Evolutionary conservation across 177 flowering plant species (phyloP).

Genomic region (Telopea speciosissima): DNA sequence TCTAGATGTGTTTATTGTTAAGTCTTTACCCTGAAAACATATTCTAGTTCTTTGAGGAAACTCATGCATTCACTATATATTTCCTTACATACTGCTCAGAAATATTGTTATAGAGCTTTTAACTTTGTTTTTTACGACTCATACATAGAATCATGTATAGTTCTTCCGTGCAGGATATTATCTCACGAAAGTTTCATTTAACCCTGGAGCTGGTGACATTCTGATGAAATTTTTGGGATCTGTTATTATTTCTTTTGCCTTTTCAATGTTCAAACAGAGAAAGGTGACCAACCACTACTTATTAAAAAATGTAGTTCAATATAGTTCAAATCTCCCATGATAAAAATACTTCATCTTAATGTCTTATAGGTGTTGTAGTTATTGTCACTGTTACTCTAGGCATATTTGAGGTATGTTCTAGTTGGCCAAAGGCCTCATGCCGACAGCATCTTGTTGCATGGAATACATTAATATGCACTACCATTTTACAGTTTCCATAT

Average conservation of each 20-base stretch:
- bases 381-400: neutral
- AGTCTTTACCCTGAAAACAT: too few species aligned
- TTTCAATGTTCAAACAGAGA: constrained; percentile 96
- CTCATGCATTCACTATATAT: too few species aligned
- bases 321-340: neutral
- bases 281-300: constrained; percentile 47
- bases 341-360: neutral
- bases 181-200: constrained; percentile 72
- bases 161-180: constrained; percentile 52
- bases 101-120: neutral
- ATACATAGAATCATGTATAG: neutral
- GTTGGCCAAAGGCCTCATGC: too few species aligned
- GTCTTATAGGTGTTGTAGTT: neutral
- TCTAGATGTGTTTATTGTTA: too few species aligned
- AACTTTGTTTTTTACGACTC: neutral
- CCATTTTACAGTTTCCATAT: too few species aligned
- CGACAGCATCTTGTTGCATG: too few species aligned
- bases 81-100: too few species aligned
- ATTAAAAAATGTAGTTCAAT: neutral
- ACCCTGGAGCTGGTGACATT: constrained; percentile 98
- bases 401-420: neutral
- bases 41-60: too few species aligned
- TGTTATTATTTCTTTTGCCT: constrained; percentile 91
- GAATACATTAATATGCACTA: too few species aligned
- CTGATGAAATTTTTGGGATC: constrained; percentile 95